Percentiles rank a stretch among this genome's conserved stretches.
Evolutionary conservation across 768 basidiomycete species (phyloP).

Genomic region (Boletellus ananas): DNA sequence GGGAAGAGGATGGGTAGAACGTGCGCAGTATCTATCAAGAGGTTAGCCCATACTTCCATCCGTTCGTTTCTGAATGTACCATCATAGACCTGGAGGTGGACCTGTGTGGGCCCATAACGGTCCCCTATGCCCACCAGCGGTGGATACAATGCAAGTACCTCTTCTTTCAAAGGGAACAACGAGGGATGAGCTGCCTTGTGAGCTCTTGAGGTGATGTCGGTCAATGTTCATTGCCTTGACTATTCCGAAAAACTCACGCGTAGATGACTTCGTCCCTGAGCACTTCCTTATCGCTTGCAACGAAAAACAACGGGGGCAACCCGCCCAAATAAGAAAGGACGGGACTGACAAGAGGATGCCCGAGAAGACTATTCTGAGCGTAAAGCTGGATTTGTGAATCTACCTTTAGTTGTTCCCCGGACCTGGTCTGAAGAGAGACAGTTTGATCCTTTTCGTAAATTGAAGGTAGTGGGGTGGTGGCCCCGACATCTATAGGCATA

Average conservation of each 20-base stretch:
- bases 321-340: conserved; percentile 83
- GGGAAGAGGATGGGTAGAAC: conserved; percentile 70
- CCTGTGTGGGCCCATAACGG: conserved; percentile 60
- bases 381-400: conserved; percentile 83
- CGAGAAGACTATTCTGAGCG: conserved; percentile 69
- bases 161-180: conserved; percentile 50
- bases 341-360: conserved; percentile 82
- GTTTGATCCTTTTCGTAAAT: conserved; percentile 39
- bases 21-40: conserved; percentile 58
- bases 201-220: conserved; percentile 47
- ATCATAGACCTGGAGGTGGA: conserved; percentile 93
- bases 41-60: conserved; percentile 14
- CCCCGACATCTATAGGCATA: conserved; percentile 46
- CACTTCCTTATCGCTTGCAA: conserved; percentile 88
- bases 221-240: not conserved
- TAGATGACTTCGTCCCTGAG: conserved; percentile 91
- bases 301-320: conserved; percentile 79
- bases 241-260: conserved; percentile 44
- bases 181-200: conserved; percentile 89
- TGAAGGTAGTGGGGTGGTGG: conserved; percentile 42
- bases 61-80: conserved; percentile 38
- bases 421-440: conserved; percentile 40
- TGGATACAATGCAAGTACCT: conserved; percentile 52
- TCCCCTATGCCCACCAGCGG: conserved; percentile 51
- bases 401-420: conserved; percentile 54